Percentiles rank a stretch among this genome's conserved stretches.
Evolutionary conservation across 139 green algal species (phyloP).

Genomic region (Chlorella ohadii): DNA sequence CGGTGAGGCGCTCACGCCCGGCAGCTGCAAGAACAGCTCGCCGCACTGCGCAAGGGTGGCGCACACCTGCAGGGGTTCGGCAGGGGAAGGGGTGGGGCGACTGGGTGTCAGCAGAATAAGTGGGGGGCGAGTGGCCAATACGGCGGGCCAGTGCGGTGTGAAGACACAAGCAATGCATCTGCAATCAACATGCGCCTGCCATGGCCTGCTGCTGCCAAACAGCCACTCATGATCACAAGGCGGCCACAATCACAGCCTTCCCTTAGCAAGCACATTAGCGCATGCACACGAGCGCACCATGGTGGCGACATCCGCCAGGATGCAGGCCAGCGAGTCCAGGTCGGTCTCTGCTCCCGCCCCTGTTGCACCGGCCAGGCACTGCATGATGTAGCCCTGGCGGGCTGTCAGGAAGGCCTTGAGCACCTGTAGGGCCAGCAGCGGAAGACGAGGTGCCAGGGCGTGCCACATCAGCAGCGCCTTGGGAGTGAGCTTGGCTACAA

Average conservation of each 20-base stretch:
- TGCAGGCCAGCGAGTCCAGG: constrained; percentile 18
- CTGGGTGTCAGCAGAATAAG: no score
- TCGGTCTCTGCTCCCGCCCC: background rate
- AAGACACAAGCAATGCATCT: no score
- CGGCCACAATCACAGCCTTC: no score
- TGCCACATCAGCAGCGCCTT: no score
- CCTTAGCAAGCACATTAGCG: no score
- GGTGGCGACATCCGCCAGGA: constrained; percentile 34
- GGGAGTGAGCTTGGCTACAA: no score
- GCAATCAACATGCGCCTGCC: no score
- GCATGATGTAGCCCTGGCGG: constrained; percentile 45
- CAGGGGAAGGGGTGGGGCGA: no score
- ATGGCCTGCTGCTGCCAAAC: no score
- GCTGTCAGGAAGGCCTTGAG: constrained; percentile 61
- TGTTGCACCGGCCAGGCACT: constrained; percentile 41
- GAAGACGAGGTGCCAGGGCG: no score
- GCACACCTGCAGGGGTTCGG: constrained; percentile 38
- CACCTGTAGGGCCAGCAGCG: constrained; percentile 21
- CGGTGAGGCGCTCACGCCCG: constrained; percentile 16
- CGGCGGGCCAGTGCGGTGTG: background rate
- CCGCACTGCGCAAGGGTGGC: constrained; percentile 65
- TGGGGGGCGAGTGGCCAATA: no score
- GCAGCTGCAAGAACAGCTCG: constrained; percentile 77
- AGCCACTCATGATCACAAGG: no score
- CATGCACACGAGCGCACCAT: background rate